Evolutionary conservation across 2,329 filamentous ascomycete species (phyloP).

Genomic region (Botrytis fragariae): DNA sequence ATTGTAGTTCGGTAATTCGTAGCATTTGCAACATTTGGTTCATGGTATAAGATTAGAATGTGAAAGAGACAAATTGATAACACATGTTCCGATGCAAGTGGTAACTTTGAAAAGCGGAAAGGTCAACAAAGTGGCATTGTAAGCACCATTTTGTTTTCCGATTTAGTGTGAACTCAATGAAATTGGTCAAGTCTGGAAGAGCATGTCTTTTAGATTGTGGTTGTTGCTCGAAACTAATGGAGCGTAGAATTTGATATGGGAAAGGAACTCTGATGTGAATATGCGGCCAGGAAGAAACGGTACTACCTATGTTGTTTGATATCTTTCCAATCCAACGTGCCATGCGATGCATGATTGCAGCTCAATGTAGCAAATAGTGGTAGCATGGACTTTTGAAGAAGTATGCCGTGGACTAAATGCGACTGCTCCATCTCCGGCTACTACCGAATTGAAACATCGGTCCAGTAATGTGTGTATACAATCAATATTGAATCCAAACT

Average conservation of each 20-base stretch:
- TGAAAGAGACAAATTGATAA: not conserved
- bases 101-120: not conserved
- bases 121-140: not conserved
- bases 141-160: not conserved
- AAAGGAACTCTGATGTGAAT: not conserved
- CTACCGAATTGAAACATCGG: conserved; percentile 15
- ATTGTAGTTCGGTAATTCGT: not conserved
- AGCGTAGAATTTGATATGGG: not conserved
- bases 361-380: not conserved
- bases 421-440: conserved; percentile 14
- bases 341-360: not conserved
- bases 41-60: not conserved
- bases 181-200: not conserved
- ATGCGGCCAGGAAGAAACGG: not conserved
- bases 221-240: not conserved
- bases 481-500: conserved; percentile 9
- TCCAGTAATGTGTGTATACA: conserved; percentile 3
- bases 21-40: not conserved
- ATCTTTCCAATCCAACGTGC: not conserved
- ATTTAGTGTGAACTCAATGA: not conserved
- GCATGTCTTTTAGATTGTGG: not conserved
- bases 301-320: not conserved
- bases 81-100: not conserved
- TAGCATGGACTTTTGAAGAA: not conserved
- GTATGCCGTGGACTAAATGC: conserved; percentile 2